Evolutionary conservation across 306 rosid genomes (phyloP), one percentile per base, ranked within the genome.

Genomic region (Morella rubra): DNA sequence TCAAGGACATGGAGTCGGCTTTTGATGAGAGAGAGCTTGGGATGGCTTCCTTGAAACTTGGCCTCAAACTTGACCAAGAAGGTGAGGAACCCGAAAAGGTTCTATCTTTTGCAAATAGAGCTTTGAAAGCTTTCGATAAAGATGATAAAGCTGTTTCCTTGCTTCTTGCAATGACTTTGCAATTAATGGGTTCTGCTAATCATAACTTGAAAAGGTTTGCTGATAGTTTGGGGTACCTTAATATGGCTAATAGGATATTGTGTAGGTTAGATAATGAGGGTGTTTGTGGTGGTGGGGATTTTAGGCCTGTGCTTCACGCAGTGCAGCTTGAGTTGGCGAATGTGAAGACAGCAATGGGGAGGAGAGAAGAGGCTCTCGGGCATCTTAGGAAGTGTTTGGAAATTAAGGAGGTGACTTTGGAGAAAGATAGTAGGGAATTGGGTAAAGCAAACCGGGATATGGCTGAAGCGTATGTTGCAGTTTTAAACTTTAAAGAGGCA

Each of bases 281-380:
- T 73, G 55, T 60, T 75, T 32, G 37, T 32, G 64, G 76, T 73
- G 81, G 51, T 84, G 85, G 72, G 82, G 96, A 89, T 83, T 18
- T 91, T 51, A 79, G 88, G 76, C 98, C 95, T 5, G 96, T 90
- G 79, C 87, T 89, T 81, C 98, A 91, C 20, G 96, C 97, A 7
- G 98, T 94, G 73, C 98, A 87, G 59, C 86, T 94, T 46, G 96
- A 87, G 77, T 53, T 89, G 85, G 93, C 94, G 0, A 89, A 94
- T 85, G 98, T 86, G 52, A 91, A 91, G 87, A 94, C 79, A 0
- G 98, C 93, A 24, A 84, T 90, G 96, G 97, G 98, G 64, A 86
- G 96, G 87, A 91, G 98, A 79, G 98, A 91, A 76, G 97, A 94
- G 88, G 98, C 96, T 13, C 84, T 94, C 52, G 91, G 58, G 65